A percentile compares a stretch with the other conserved stretches of the same genome.
Evolutionary conservation across 148 eudicot genomes (phyloP).

Genomic region (Heliamphora exappendiculata): DNA sequence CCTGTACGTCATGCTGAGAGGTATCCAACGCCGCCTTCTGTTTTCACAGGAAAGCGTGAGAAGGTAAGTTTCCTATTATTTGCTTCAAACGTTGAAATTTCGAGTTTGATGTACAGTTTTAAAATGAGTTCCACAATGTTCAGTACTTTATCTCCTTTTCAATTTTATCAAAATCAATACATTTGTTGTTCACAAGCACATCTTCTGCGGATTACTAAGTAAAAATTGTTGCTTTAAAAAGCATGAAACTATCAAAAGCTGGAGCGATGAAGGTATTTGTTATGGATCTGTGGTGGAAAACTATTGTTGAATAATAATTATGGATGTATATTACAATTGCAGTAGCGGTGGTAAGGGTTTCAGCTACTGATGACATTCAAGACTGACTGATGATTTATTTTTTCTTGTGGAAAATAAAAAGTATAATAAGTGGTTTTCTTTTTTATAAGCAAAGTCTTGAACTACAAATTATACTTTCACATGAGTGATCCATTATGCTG

Average conservation of each 20-base stretch:
- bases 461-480: neutral
- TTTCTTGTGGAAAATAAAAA: too few species aligned
- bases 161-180: neutral
- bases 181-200: too few species aligned
- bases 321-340: neutral
- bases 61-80: constrained; percentile 39
- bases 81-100: neutral
- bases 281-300: too few species aligned
- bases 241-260: too few species aligned
- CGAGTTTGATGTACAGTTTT: neutral
- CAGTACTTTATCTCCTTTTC: neutral
- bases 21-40: constrained; percentile 57
- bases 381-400: neutral
- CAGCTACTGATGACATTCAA: neutral
- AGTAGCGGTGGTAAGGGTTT: neutral
- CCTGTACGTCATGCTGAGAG: constrained; percentile 90
- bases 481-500: neutral
- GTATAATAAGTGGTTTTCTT: too few species aligned
- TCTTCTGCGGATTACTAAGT: too few species aligned
- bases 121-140: too few species aligned
- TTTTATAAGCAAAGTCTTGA: too few species aligned
- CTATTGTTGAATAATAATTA: too few species aligned
- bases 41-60: constrained; percentile 65
- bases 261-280: too few species aligned
- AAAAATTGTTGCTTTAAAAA: too few species aligned